Evolutionary conservation across 305 asterid species (phyloP).

Genomic region (Fraxinus paxiana): DNA sequence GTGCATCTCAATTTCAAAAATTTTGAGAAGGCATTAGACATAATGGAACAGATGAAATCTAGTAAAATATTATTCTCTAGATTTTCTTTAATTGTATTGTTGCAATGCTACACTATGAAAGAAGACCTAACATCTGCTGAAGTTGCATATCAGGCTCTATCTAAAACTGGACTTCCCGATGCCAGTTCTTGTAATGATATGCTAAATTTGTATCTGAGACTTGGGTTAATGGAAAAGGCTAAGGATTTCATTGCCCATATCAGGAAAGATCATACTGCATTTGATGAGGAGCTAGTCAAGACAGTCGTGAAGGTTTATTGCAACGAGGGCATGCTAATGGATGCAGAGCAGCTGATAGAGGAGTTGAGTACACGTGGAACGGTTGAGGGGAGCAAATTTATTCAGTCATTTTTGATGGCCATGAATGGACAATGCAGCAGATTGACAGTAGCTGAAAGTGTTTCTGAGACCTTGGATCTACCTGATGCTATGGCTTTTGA

Average conservation of each 20-base stretch:
- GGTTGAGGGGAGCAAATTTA: constrained; percentile 39
- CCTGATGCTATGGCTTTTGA: constrained; percentile 49
- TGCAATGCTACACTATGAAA: constrained; percentile 58
- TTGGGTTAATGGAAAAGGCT: constrained; percentile 60
- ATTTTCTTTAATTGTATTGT: constrained; percentile 54
- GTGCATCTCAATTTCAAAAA: constrained; percentile 71
- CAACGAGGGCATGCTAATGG: constrained; percentile 66
- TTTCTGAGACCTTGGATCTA: constrained; percentile 36
- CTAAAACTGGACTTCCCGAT: constrained; percentile 59
- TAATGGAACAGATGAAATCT: constrained; percentile 67
- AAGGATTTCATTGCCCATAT: constrained; percentile 55
- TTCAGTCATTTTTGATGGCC: constrained; percentile 39
- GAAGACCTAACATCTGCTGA: constrained; percentile 77
- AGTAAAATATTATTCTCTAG: constrained; percentile 57
- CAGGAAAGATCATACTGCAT: constrained; percentile 54
- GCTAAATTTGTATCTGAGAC: constrained; percentile 62
- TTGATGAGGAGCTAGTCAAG: constrained; percentile 69
- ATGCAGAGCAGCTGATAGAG: constrained; percentile 50
- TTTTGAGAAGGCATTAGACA: constrained; percentile 58
- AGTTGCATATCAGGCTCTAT: constrained; percentile 55
- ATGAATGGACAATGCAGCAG: constrained; percentile 38
- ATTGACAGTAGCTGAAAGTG: constrained; percentile 28
- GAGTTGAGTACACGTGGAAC: constrained; percentile 39
- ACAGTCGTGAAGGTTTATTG: constrained; percentile 61
- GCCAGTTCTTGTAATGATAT: constrained; percentile 52